Conservation (phyloP, 1,139 yeast species). For the Candida smagusa region DNA sequence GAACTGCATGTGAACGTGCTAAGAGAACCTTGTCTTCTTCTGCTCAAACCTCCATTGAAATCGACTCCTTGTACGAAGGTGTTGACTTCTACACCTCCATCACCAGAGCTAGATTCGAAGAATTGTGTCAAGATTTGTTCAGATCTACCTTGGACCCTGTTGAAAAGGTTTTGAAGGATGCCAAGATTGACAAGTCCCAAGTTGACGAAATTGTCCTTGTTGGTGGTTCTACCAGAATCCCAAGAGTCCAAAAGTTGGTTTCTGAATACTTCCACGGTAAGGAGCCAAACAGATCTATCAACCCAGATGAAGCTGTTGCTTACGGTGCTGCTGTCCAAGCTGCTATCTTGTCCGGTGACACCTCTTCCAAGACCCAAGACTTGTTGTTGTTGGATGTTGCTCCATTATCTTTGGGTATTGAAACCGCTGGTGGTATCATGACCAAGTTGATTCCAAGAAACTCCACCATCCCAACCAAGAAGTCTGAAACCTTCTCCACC, state of each 20-base stretch:
- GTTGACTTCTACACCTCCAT: constrained; percentile 39
- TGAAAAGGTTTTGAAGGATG: constrained; percentile 38
- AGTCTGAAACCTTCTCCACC: constrained; percentile 94
- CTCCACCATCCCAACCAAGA: constrained; percentile 95
- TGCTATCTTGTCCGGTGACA: constrained; percentile 88
- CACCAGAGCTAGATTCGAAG: constrained; percentile 42
- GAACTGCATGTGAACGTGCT: constrained; percentile 42
- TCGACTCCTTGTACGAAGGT: constrained; percentile 38
- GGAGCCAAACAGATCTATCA: constrained; percentile 42
- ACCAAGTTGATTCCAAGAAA: constrained; percentile 95
- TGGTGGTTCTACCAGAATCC: constrained; percentile 43
- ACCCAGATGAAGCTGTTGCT: constrained; percentile 43
- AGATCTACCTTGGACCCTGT: constrained; percentile 41
- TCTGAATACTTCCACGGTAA: constrained; percentile 40
- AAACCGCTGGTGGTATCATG: constrained; percentile 98
- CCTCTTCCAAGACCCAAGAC: constrained; percentile 79
- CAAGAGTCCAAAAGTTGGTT: constrained; percentile 39
- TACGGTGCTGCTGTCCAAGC: constrained; percentile 66
- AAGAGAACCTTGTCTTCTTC: constrained; percentile 41
- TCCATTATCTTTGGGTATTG: constrained; percentile 95
- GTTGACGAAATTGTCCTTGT: constrained; percentile 38
- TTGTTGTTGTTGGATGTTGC: constrained; percentile 82
- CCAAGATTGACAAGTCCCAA: constrained; percentile 36
- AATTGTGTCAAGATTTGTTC: constrained; percentile 37
- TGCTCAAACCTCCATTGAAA: constrained; percentile 37